Percentiles rank a stretch among this genome's conserved stretches.
phyloP scores from a whole-genome alignment of 1,139 yeast genomes.

The Yamadazyma mexicana region DNA sequence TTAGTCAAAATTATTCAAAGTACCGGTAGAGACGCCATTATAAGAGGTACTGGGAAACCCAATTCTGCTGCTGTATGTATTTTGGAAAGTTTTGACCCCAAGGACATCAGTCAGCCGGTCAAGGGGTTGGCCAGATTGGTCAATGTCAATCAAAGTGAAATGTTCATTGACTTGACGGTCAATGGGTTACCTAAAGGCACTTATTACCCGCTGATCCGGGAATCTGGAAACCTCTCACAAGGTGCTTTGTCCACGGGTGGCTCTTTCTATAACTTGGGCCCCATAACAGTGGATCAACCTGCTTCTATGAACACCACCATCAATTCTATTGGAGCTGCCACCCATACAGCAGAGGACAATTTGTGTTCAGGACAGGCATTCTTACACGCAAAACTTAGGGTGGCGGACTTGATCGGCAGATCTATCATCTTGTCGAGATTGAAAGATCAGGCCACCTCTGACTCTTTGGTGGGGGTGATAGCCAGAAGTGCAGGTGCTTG shows the following conservation, averaged over 20 bases:
- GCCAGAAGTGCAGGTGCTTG: conserved; percentile 97
- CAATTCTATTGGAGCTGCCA: conserved; percentile 38
- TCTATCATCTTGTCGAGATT: conserved; percentile 62
- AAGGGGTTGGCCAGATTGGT: conserved; percentile 88
- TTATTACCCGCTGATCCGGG: conserved; percentile 69
- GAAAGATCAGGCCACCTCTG: conserved; percentile 36
- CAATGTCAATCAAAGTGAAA: conserved; percentile 50
- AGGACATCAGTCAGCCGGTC: conserved; percentile 58
- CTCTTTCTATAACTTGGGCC: conserved; percentile 45
- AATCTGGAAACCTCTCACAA: conserved; percentile 70
- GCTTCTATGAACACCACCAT: conserved; percentile 33
- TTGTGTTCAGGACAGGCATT: conserved; percentile 63
- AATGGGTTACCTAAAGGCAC: conserved; percentile 66
- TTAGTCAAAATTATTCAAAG: conserved; percentile 64
- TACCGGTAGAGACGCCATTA: conserved; percentile 85
- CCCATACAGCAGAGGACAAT: conserved; percentile 17
- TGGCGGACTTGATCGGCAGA: conserved; percentile 76
- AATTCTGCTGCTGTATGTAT: conserved; percentile 92
- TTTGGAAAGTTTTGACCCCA: conserved; percentile 64
- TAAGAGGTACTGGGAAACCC: conserved; percentile 86
- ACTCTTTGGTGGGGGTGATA: conserved; percentile 76
- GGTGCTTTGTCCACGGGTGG: conserved; percentile 75
- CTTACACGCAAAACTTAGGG: conserved; percentile 54
- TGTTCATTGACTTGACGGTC: conserved; percentile 75
- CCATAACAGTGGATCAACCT: conserved; percentile 45